Conservation (phyloP, 2,329 filamentous ascomycete genomes). For the Aspergillus sp. region DNA sequence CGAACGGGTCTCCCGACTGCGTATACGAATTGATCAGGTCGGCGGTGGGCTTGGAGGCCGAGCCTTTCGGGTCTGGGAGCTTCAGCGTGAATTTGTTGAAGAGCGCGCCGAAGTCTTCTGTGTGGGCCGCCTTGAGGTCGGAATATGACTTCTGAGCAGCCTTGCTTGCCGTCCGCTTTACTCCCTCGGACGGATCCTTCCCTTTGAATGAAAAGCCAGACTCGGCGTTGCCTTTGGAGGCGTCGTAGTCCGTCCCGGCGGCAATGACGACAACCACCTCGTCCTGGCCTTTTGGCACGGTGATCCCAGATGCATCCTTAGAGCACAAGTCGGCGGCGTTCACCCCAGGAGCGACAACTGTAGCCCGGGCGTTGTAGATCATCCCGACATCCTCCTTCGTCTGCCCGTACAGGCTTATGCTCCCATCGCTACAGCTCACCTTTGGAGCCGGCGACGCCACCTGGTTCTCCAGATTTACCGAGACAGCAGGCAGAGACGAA, state of each 20-base stretch:
- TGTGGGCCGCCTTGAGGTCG: constrained; percentile 8
- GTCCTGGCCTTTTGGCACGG: constrained; percentile 1
- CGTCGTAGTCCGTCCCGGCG: constrained; percentile 40
- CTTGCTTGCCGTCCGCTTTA: constrained; percentile 21
- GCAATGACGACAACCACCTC: constrained; percentile 33
- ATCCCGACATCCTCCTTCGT: constrained; percentile 24
- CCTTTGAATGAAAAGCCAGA: constrained; percentile 42
- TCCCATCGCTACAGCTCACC: constrained; percentile 23
- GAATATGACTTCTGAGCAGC: constrained; percentile 6
- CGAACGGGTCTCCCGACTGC: constrained; percentile 38
- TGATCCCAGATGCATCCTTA: neutral
- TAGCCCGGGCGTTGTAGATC: constrained; percentile 14
- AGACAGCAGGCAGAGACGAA: constrained; percentile 30
- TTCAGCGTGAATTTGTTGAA: constrained; percentile 24
- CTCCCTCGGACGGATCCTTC: constrained; percentile 32
- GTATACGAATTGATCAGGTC: constrained; percentile 25
- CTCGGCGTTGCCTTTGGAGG: constrained; percentile 38
- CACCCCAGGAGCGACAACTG: constrained; percentile 21
- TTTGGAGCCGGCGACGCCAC: constrained; percentile 21
- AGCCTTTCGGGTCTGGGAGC: constrained; percentile 26
- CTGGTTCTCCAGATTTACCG: constrained; percentile 36
- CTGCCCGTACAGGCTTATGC: constrained; percentile 28
- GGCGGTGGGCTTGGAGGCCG: constrained; percentile 14
- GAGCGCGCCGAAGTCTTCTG: constrained; percentile 9
- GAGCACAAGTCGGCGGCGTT: constrained; percentile 15